A percentile compares a stretch with the other conserved stretches of the same genome.
Conservation (phyloP, 306 rosid genomes). For the Dalbergia cultrata region DNA sequence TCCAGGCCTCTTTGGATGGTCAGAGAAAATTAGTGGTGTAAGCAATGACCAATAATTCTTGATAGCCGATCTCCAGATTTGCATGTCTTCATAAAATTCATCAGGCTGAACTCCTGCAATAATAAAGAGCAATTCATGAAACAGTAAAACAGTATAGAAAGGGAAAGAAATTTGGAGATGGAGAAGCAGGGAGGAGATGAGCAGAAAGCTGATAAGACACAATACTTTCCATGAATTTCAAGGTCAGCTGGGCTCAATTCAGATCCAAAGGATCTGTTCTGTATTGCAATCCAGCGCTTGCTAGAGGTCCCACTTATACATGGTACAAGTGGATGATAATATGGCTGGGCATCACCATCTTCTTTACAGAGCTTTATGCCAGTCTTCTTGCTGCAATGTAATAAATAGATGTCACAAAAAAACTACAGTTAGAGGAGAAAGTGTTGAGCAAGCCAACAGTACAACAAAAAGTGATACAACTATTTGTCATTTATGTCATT, state of each 20-base stretch:
- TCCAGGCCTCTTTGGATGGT: conserved; percentile 99
- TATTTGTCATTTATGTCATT: conserved; percentile 24
- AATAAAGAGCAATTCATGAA: conserved; percentile 51
- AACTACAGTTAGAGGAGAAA: conserved; percentile 31
- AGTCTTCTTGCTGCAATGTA: conserved; percentile 67
- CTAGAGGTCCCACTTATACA: conserved; percentile 88
- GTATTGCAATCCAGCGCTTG: conserved; percentile 90
- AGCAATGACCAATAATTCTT: conserved; percentile 93
- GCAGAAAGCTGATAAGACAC: conserved; percentile 42
- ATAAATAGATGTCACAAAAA: conserved; percentile 40
- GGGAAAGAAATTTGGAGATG: conserved; percentile 7
- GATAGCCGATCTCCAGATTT: conserved; percentile 77
- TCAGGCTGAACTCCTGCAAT: conserved; percentile 87
- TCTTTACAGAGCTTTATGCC: conserved; percentile 77
- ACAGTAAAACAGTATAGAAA: conserved; percentile 34
- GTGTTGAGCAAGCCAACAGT: conserved; percentile 47
- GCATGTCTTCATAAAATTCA: conserved; percentile 82
- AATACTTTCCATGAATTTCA: conserved; percentile 92
- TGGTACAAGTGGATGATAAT: conserved; percentile 80
- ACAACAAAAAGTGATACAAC: conserved; percentile 33
- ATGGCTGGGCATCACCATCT: conserved; percentile 64
- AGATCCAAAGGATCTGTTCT: conserved; percentile 75
- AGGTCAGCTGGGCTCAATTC: conserved; percentile 73
- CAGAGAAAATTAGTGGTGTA: conserved; percentile 96
- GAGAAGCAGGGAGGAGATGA: conserved; percentile 14